phyloP scores from a whole-genome alignment of 192 early-diverging fungal species.

The Linnemannia hyalina region DNA sequence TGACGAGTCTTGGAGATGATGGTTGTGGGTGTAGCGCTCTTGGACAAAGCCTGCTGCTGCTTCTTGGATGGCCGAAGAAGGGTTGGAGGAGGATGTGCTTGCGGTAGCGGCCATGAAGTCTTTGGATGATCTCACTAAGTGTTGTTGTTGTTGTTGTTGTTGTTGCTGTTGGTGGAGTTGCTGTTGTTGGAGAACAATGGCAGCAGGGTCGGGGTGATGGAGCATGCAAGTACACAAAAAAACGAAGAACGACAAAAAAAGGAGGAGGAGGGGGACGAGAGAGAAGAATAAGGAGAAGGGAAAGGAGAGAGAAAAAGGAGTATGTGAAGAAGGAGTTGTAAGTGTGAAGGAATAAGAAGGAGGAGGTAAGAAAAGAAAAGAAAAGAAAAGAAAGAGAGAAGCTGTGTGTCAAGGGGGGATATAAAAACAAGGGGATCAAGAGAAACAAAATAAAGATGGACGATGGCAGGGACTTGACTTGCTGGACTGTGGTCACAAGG shows the following conservation, averaged over 20 bases:
- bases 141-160: too few species aligned
- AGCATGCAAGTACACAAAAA: conserved; percentile 20
- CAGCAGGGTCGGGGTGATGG: conserved; percentile 31
- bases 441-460: too few species aligned
- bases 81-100: background rate
- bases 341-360: background rate
- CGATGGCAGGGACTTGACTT: too few species aligned
- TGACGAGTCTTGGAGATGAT: conserved; percentile 4
- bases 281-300: background rate
- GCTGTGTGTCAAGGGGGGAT: conserved; percentile 1
- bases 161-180: conserved; percentile 6
- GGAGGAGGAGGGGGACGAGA: background rate
- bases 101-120: background rate
- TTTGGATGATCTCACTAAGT: background rate
- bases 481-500: too few species aligned
- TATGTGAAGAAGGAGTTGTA: too few species aligned
- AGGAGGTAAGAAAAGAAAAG: too few species aligned
- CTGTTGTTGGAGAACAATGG: conserved; percentile 31
- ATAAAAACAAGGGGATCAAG: background rate
- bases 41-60: conserved; percentile 12
- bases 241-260: background rate
- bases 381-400: background rate
- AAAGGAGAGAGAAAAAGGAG: background rate
- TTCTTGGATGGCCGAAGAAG: background rate
- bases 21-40: conserved; percentile 8